Base-by-base conservation (phyloP, 2,329 filamentous ascomycete species). In the Phaeosphaeriaceae sp. region DNA sequence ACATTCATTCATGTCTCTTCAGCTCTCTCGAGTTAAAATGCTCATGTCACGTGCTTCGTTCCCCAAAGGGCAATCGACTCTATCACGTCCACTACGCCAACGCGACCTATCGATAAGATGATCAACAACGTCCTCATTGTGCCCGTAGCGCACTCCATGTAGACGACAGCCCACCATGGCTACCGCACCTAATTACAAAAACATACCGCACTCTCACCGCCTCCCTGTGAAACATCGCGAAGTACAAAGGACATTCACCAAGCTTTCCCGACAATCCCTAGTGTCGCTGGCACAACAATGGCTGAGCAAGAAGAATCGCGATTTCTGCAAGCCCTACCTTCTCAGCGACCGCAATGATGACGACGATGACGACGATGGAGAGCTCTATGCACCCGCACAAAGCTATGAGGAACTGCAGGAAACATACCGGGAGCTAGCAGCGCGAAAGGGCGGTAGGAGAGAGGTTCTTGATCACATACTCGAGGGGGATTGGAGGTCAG, bases 201-300 rank as follows among this genome's bases (percentile, higher is more conserved):
- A 87, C 58, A 82, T 94, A 41, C 82, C 87, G n/a, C 87, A 89
- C 42, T 81, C 83, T 21, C 79, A 91, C 56, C 86, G 86, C 61
- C 81, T 93, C 64, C 82, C 86, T 48, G 78, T 87, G 7, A 78
- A 82, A 50, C 88, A 87, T 66, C 77, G 83, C 37, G 79, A 85
- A 23, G 82, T 91, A 40, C 71, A 82, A 56, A 90, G 88, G 70
- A 79, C 83, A 33, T 79, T 96, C 40, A 81, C 79, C 52, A 87
- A 86, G 46, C 81, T 95, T 15, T 88, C 89, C 1, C 86, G 90
- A 42, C 77, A 86, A 38, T 85, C 88, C 0, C 81, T 96, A 17
- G 75, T 94, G 20, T 83, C 85, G 0, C 81, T 96, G 7, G 88
- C 83, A 0, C 80, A 92, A 17, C 82, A 88, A 75, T 96, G 91